phyloP scores from a whole-genome alignment of 306 rosid species.

The Vicia faba region DNA sequence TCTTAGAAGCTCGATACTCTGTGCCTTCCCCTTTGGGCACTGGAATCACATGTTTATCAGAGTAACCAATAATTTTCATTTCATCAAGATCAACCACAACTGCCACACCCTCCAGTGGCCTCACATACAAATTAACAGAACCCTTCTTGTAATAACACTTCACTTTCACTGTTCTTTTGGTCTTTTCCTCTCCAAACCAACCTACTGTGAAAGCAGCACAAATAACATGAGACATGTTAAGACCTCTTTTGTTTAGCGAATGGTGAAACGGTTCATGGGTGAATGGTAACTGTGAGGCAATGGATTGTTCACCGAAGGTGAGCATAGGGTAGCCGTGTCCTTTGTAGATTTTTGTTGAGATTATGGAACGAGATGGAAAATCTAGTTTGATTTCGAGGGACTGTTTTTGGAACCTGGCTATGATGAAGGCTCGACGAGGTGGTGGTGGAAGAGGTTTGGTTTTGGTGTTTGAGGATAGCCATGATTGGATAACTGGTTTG shows the following conservation, averaged over 20 bases:
- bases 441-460: slow-evolving; percentile 13
- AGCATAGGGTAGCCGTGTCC: slow-evolving; percentile 53
- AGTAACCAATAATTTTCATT: slow-evolving; percentile 30
- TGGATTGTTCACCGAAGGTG: slow-evolving; percentile 24
- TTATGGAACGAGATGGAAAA: slow-evolving; percentile 28
- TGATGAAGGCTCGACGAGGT: slow-evolving; percentile 54
- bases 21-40: slow-evolving; percentile 39
- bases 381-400: slow-evolving; percentile 53
- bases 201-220: slow-evolving; percentile 27
- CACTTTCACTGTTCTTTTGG: slow-evolving; percentile 18
- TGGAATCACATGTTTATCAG: slow-evolving; percentile 33
- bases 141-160: slow-evolving; percentile 35
- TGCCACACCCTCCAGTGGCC: slow-evolving; percentile 41
- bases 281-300: slow-evolving; percentile 7
- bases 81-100: slow-evolving; percentile 39
- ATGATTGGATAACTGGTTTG: slow-evolving; percentile 47
- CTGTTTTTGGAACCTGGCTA: slow-evolving; percentile 42
- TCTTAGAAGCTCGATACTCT: slow-evolving; percentile 34
- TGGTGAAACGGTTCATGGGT: slow-evolving; percentile 33
- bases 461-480: slow-evolving; percentile 46
- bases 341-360: slow-evolving; percentile 36
- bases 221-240: slow-evolving; percentile 26
- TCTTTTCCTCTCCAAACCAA: slow-evolving; percentile 42
- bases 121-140: slow-evolving; percentile 24
- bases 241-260: slow-evolving; percentile 32